Evolutionary conservation across 495 filamentous ascomycete genomes (phyloP).

Genomic region (Aspergillus indologenus): DNA sequence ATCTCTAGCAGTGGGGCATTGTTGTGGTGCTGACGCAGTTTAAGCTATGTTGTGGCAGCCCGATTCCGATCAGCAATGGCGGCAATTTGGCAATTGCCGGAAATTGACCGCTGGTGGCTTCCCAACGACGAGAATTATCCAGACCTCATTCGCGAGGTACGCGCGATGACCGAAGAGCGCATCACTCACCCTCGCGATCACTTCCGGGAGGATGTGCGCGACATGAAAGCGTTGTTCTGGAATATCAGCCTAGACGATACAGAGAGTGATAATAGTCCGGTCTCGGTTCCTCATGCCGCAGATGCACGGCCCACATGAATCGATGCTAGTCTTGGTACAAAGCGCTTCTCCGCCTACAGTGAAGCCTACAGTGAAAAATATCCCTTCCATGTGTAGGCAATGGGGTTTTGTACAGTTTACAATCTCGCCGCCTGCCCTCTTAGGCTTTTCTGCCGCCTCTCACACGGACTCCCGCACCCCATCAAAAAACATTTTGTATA

Average conservation of each 20-base stretch:
- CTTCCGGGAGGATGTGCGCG: slow-evolving; percentile 63
- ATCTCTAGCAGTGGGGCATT: neutral
- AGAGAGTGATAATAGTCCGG: slow-evolving; percentile 31
- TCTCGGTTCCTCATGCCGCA: slow-evolving; percentile 10
- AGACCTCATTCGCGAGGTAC: slow-evolving; percentile 67
- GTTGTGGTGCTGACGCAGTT: slow-evolving; percentile 3
- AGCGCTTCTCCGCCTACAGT: too few relatives aligned
- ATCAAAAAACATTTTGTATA: too few relatives aligned
- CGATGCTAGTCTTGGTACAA: neutral
- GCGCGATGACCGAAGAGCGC: slow-evolving; percentile 73
- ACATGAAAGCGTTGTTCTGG: slow-evolving; percentile 72
- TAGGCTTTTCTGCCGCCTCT: too few relatives aligned
- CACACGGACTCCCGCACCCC: too few relatives aligned
- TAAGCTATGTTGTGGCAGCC: slow-evolving; percentile 76
- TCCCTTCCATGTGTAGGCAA: too few relatives aligned
- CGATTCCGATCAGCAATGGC: slow-evolving; percentile 72
- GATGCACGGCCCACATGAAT: slow-evolving; percentile 11
- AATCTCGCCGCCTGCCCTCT: too few relatives aligned
- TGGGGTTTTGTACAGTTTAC: too few relatives aligned
- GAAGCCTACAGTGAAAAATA: too few relatives aligned
- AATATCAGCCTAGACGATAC: slow-evolving; percentile 43
- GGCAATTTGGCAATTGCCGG: slow-evolving; percentile 64
- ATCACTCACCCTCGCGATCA: slow-evolving; percentile 57
- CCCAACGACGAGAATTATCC: slow-evolving; percentile 74
- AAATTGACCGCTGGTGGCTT: slow-evolving; percentile 79